Base-by-base conservation (phyloP, 2,329 filamentous ascomycete species). In the Penicillium rolfsii region DNA sequence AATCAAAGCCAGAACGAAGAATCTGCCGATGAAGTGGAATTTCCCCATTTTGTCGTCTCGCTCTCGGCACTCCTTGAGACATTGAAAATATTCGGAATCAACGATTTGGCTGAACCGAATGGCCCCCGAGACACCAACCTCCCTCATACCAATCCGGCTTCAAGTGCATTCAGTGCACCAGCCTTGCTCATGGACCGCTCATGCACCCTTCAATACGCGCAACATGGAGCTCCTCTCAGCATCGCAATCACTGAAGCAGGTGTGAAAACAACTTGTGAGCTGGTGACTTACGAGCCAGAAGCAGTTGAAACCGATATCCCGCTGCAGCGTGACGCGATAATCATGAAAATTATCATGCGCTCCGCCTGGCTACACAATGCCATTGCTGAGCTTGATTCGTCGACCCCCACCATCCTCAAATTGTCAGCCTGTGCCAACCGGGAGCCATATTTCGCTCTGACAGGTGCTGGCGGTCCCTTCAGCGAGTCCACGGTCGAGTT, bases 331-430 rank as follows among this genome's bases (percentile, higher is more conserved):
- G 86, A 92, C 54, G 85, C 88, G 55, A 82, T 98, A 8, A 83
- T 87, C 8, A 90, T 97, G 80, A 99, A 98, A 75, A 92, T 97
- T 61, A 98, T 99, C 73, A 97, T 97, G 90, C 90, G 75, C n/a
- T 80, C 79, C 38, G 72, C 77, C 57, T 83, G 79, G 80, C 72
- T 84, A 22, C 76, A 82, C 62, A 82, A 84, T 65, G 81, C 82
- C 50, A 79, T 84, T 49, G 75, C 71, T 24, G 82, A 84, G 70
- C 75, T 89, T 12, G 81, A 82, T 36, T 83, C 83, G 1, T 89
- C 93, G 28, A 87, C 84, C n/a, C 93, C 92, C 0, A 85, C 86
- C 5, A 85, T 87, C 41, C 81, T 97, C 26, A 89, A 87, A 12
- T 84, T 97, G 55, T 83, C 83, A 9, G 87, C 87, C 1, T 87